A percentile compares a stretch with the other conserved stretches of the same genome.
Conservation (phyloP, 441 rosid genomes). For the Raphanus hybrid region DNA sequence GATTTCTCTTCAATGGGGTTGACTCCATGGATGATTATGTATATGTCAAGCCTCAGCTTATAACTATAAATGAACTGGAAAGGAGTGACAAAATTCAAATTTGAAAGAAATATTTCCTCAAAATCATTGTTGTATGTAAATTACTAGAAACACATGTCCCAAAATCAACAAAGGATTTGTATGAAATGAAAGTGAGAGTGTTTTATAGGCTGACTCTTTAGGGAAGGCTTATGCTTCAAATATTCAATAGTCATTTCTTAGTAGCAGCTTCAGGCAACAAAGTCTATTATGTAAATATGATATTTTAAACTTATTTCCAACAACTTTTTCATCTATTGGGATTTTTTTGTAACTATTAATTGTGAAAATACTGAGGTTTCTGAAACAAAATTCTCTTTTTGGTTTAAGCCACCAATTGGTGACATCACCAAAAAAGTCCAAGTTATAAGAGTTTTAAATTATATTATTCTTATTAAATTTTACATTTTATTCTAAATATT, state of each 20-base stretch:
- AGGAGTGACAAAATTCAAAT: not conserved
- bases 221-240: conserved; percentile 80
- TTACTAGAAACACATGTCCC: conserved; percentile 55
- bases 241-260: conserved; percentile 50
- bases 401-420: too few relatives aligned
- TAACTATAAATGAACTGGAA: not conserved
- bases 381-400: too few relatives aligned
- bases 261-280: too few relatives aligned
- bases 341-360: too few relatives aligned
- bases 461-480: too few relatives aligned
- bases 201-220: conserved; percentile 75
- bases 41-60: not conserved
- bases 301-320: too few relatives aligned
- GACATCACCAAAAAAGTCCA: too few relatives aligned
- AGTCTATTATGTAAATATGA: too few relatives aligned
- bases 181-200: conserved; percentile 55
- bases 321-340: too few relatives aligned
- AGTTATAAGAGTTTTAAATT: too few relatives aligned
- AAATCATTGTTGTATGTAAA: conserved; percentile 72
- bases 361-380: too few relatives aligned
- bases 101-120: conserved; percentile 49
- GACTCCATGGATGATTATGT: conserved; percentile 33
- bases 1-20: conserved; percentile 47
- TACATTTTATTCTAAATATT: too few relatives aligned
- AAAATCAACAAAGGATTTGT: conserved; percentile 41